Base-by-base conservation (phyloP, 2,329 filamentous ascomycete genomes). In the Penicillium sp. region DNA sequence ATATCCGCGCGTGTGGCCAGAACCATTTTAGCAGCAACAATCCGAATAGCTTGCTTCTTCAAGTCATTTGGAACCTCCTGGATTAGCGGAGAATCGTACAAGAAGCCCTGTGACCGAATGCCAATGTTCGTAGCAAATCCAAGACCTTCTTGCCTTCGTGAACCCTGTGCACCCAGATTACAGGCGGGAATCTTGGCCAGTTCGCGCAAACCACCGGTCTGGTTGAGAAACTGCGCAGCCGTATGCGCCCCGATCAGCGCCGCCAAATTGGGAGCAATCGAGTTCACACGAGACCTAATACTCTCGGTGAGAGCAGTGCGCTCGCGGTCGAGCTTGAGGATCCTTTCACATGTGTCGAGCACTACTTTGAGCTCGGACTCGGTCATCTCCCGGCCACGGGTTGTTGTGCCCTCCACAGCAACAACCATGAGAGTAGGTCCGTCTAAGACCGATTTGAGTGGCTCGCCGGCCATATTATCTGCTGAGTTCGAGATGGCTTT, bases 161-260 rank as follows among this genome's bases (percentile, higher is more conserved):
- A 95, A 14, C 95, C 95, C 73, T 96, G 89, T 0, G 93, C 91
- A 0, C 92, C 86, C 43, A 99, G 84, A 71, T 99, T 99, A 78
- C 94, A 97, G 2, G 95, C 88, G 0, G 95, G 95, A 2, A 92
- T 95, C 75, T 96, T 96, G 42, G 92, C 92, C 11, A 99, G 84
- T 38, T 92, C 92, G 1, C 89, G 90, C 35, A 99, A 81, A 8
- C 95, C 95, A 63, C 95, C 95, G 0, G 92, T 90, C 60, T 92
- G 91, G 76, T 97, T 97, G 69, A 99, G 89, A n/a, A 99, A 86
- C 77, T 98, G 94, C 4, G 95, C 95, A 7, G 95, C 94, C 2
- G 94, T 97, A 17, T 96, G 83, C 0, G 94, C 95, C 17, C 95
- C 95, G 59, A 99, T 90, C 17, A 99, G 85, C 1, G 88, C 88